Evolutionary conservation across 1,284 basidiomycete species (phyloP).

Genomic region (Mycosarcoma maydis): DNA sequence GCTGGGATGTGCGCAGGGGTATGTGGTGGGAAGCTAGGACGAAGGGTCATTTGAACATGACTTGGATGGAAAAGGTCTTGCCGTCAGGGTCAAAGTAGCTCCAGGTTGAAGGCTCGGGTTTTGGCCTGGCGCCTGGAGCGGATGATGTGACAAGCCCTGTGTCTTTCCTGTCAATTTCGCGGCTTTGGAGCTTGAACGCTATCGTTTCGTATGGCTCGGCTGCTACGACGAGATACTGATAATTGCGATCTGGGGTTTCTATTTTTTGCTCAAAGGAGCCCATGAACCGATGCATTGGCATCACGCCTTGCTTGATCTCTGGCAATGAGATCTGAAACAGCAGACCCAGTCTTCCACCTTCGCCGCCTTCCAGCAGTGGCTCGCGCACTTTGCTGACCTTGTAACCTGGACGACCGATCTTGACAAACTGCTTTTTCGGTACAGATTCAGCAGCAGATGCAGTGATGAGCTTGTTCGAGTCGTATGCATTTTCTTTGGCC

Average conservation of each 20-base stretch:
- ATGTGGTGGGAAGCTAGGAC: not conserved
- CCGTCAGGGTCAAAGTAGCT: constrained; percentile 58
- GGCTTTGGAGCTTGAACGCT: constrained; percentile 95
- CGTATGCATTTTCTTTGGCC: constrained; percentile 76
- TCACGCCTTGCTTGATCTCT: constrained; percentile 81
- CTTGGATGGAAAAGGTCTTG: constrained; percentile 61
- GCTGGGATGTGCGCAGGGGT: constrained; percentile 4
- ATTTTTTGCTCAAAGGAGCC: constrained; percentile 97
- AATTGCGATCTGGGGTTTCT: constrained; percentile 92
- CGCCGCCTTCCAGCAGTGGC: constrained; percentile 42
- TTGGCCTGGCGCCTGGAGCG: constrained; percentile 39
- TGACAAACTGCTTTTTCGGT: constrained; percentile 75
- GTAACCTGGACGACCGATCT: constrained; percentile 96
- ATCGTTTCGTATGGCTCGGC: constrained; percentile 99
- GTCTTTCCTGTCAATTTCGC: constrained; percentile 81
- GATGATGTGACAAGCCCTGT: constrained; percentile 40
- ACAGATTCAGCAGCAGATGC: constrained; percentile 29
- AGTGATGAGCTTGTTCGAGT: constrained; percentile 72
- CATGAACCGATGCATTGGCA: constrained; percentile 93
- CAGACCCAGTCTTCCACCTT: constrained; percentile 76
- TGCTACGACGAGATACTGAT: constrained; percentile 97
- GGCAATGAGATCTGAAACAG: constrained; percentile 96
- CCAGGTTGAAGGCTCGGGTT: constrained; percentile 60
- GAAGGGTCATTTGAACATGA: constrained; percentile 49
- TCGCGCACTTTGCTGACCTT: constrained; percentile 89